Percentiles rank a stretch among this genome's conserved stretches.
These are phyloP conservation scores for Eimeria maxima DNA, from an alignment of 169 alveolate genomes.

Conservation along the genomic window DNA sequence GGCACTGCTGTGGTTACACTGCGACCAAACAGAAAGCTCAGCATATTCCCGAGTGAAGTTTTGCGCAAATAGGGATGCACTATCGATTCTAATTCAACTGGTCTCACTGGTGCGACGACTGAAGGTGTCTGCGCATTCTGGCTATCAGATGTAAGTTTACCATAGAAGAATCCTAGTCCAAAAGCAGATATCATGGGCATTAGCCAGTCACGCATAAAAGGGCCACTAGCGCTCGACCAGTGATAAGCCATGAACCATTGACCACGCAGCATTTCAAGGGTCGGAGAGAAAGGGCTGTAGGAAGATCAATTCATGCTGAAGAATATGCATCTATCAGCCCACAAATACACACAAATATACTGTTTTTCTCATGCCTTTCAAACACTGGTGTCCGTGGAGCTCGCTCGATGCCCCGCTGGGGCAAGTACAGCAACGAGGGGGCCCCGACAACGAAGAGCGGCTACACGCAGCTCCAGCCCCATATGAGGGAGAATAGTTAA, in stretches of 20 bases:
- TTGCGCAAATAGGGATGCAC: background rate
- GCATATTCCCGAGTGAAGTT: background rate
- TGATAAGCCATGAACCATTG: background rate
- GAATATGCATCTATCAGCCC: background rate
- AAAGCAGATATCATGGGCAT: background rate
- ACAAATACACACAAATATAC: background rate
- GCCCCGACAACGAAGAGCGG: background rate
- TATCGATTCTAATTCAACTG: background rate
- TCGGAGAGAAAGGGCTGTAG: background rate
- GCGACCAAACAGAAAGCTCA: background rate
- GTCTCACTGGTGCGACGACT: background rate
- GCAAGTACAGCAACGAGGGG: too few relatives aligned
- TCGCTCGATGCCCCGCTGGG: background rate
- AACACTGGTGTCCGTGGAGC: background rate
- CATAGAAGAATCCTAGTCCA: background rate
- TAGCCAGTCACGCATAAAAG: background rate
- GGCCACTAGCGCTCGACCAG: background rate
- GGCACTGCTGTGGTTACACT: background rate
- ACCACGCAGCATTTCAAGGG: background rate
- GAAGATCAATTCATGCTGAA: background rate
- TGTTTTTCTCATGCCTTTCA: background rate
- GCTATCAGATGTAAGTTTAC: background rate
- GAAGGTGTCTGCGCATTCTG: background rate
- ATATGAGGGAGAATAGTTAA: background rate
- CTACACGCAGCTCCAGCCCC: background rate